Conservation (phyloP, 2,329 filamentous ascomycete genomes). For the Penicillium vulpinum region DNA sequence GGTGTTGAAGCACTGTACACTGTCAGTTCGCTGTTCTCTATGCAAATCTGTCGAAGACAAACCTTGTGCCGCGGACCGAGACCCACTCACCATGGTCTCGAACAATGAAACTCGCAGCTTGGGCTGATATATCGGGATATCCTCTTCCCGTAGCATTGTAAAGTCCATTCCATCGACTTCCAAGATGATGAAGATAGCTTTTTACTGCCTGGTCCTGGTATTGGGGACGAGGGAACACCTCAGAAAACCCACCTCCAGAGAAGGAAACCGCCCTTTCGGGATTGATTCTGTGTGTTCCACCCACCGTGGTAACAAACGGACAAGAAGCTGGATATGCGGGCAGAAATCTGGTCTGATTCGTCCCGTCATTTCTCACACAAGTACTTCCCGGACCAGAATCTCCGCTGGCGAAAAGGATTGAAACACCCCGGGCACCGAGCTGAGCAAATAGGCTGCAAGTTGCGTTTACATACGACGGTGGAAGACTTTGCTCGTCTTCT, state of each 20-base stretch:
- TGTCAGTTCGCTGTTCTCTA: slow-evolving; percentile 12
- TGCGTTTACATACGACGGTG: slow-evolving; percentile 58
- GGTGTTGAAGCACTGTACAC: slow-evolving; percentile 57
- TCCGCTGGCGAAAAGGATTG: slow-evolving; percentile 65
- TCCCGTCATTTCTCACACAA: slow-evolving; percentile 58
- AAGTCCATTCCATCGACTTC: slow-evolving; percentile 46
- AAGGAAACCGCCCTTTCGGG: slow-evolving; percentile 59
- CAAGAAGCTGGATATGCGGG: slow-evolving; percentile 59
- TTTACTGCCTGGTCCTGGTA: slow-evolving; percentile 51
- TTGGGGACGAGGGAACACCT: slow-evolving; percentile 48
- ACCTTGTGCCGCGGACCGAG: slow-evolving; percentile 51
- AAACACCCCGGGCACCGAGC: slow-evolving; percentile 65
- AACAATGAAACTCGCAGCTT: slow-evolving; percentile 48
- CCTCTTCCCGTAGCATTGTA: slow-evolving; percentile 58
- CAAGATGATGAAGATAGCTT: slow-evolving; percentile 46
- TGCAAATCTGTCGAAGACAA: slow-evolving; percentile 10
- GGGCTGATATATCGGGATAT: slow-evolving; percentile 63
- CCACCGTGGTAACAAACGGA: slow-evolving; percentile 64
- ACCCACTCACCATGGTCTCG: slow-evolving; percentile 38
- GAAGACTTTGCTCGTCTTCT: slow-evolving; percentile 65
- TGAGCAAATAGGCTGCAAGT: slow-evolving; percentile 65
- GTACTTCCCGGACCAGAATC: slow-evolving; percentile 60
- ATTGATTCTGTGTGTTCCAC: slow-evolving; percentile 55
- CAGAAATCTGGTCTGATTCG: slow-evolving; percentile 52
- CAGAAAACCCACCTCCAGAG: slow-evolving; percentile 53